Base-by-base conservation (phyloP, 2,329 filamentous ascomycete genomes). In the Scytalidium lignicola region DNA sequence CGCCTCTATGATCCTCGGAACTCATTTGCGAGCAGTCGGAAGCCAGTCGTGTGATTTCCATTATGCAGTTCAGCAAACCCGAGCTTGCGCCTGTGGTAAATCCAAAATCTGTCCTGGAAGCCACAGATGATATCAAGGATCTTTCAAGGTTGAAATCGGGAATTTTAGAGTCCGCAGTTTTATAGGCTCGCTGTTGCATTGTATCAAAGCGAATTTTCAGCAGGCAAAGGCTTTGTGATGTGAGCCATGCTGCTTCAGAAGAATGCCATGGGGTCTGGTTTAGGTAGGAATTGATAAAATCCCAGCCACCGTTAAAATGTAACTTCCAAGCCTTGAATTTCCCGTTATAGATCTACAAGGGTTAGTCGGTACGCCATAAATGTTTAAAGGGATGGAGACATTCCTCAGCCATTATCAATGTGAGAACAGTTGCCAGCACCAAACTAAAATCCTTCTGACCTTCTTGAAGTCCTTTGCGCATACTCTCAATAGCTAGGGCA, bases 141-240 rank as follows among this genome's bases (percentile, higher is more conserved):
- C 15, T 37, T n/a, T 37, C 32, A n/a, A 37, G 32, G 4, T n/a
- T 13, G 5, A 37, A 13, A 17, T 13, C 15, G 7, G n/a, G n/a
- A 9, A n/a, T 37, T 8, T 4, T 13, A 15, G 32, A 37, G 5
- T 8, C 7, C 4, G 4, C 12, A 4, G 5, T 37, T 17, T 17
- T 37, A 13, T 37, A 4, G 10, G 32, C 8, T 15, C 12, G 45
- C 15, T 39, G 6, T 41, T n/a, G 45, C 32, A 37, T 21, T 23
- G 23, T 48, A 17, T 48, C 41, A 19, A 28, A 44, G 22, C 32
- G 26, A 20, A 44, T 48, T 15, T 48, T 43, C 6, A 48, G 43
- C 7, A 48, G 12, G 22, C 41, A 48, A 32, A 48, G 39, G 10
- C 22, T 37, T 37, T 48, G 46, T 2, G 46, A 43, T 8, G 39